Conservation (phyloP, 2,329 filamentous ascomycete genomes). For the Nigrospora osmanthi region DNA sequence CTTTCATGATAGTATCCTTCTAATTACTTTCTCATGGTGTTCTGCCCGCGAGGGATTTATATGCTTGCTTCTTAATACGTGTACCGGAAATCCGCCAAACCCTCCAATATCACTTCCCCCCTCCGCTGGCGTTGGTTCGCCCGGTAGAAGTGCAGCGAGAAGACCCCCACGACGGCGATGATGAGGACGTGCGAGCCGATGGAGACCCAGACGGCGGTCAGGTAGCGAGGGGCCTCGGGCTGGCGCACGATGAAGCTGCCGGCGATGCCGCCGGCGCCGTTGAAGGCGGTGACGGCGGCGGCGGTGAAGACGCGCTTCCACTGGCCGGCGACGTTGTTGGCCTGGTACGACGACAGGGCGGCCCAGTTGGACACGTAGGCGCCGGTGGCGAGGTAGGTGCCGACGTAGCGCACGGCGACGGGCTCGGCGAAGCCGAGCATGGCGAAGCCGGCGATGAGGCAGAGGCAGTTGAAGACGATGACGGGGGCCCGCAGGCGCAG, state of each 20-base stretch:
- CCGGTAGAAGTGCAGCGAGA: conserved; percentile 44
- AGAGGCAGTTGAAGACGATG: conserved; percentile 56
- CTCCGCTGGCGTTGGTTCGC: conserved; percentile 39
- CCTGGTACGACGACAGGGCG: conserved; percentile 53
- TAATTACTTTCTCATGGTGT: too few species aligned
- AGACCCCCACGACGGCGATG: conserved; percentile 41
- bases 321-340: conserved; percentile 55
- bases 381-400: conserved; percentile 58
- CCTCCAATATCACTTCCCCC: conserved; percentile 42
- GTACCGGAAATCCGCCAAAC: conserved; percentile 24
- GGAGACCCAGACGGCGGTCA: conserved; percentile 60
- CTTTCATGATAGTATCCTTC: too few species aligned
- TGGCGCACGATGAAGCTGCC: conserved; percentile 58
- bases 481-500: conserved; percentile 53
- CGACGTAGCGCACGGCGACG: conserved; percentile 55
- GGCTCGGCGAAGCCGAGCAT: conserved; percentile 56
- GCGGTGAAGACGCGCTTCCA: conserved; percentile 59
- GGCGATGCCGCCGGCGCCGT: conserved; percentile 56
- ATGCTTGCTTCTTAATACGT: conserved; percentile 5
- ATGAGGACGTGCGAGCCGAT: conserved; percentile 58
- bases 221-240: conserved; percentile 53
- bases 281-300: conserved; percentile 50
- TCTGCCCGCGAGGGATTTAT: too few species aligned
- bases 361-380: conserved; percentile 66
- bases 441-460: conserved; percentile 54